A percentile compares a stretch with the other conserved stretches of the same genome.
phyloP scores from a whole-genome alignment of 371 early-diverging fungal species.

The Mucor plumbeus region DNA sequence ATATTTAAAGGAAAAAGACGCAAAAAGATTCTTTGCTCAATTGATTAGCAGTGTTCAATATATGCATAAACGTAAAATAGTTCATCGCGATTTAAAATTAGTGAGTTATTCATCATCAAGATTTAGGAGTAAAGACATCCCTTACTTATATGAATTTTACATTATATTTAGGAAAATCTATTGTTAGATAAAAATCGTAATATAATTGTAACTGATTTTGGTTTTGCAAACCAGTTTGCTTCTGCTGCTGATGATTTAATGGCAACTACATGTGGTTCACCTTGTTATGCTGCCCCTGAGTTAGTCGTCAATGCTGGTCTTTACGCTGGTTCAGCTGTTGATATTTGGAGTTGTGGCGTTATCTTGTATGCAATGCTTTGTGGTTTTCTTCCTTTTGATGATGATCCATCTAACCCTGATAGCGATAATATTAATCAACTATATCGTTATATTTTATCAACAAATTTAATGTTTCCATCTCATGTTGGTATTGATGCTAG shows the following conservation, averaged over 20 bases:
- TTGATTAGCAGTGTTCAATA: conserved; percentile 72
- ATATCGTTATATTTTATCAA: conserved; percentile 70
- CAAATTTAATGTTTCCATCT: conserved; percentile 60
- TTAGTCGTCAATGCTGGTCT: conserved; percentile 92
- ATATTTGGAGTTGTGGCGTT: conserved; percentile 96
- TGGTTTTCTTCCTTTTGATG: conserved; percentile 87
- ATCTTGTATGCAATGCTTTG: conserved; percentile 82
- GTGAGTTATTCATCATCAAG: conserved; percentile 32
- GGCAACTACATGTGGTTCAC: conserved; percentile 94
- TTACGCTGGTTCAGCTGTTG: conserved; percentile 96
- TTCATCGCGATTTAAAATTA: conserved; percentile 78
- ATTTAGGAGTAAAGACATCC: conserved; percentile 5
- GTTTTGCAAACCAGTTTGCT: conserved; percentile 94
- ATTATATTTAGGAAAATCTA: conserved; percentile 78
- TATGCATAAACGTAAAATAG: conserved; percentile 61
- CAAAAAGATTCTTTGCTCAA: conserved; percentile 72
- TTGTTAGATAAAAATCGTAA: conserved; percentile 84
- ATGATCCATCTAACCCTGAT: conserved; percentile 78
- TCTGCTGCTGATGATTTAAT: conserved; percentile 71
- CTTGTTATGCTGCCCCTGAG: conserved; percentile 98
- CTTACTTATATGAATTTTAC: neutral
- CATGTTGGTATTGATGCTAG: conserved; percentile 55
- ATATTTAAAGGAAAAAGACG: conserved; percentile 65
- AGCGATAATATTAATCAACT: conserved; percentile 69
- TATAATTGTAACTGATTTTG: conserved; percentile 98